phyloP scores from a whole-genome alignment of 352 stramenopile genomes.

The Pythium vanterpoolii region DNA sequence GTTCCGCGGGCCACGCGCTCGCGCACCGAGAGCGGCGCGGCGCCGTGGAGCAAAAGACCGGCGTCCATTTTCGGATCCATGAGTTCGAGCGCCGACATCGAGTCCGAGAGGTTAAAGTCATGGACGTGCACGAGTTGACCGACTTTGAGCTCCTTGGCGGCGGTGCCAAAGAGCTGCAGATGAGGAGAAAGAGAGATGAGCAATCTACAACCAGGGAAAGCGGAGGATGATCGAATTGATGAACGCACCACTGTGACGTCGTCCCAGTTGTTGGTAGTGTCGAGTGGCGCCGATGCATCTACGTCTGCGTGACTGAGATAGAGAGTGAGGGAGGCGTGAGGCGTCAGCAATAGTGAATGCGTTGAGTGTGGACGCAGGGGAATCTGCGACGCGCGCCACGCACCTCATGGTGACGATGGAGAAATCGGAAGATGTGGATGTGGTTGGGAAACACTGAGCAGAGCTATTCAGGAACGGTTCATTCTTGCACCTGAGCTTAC shows the following conservation, averaged over 20 bases:
- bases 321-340: neutral
- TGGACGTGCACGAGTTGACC: conserved; percentile 75
- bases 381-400: conserved; percentile 15
- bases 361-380: neutral
- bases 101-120: conserved; percentile 91
- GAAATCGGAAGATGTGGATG: conserved; percentile 1
- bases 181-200: neutral
- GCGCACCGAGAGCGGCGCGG: conserved; percentile 49
- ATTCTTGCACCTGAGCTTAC: neutral
- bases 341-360: neutral
- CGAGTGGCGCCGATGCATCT: neutral
- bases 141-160: conserved; percentile 77
- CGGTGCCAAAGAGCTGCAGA: conserved; percentile 46
- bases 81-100: conserved; percentile 93
- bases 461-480: too few species aligned
- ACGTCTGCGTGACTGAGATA: neutral
- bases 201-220: neutral
- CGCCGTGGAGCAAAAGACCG: conserved; percentile 71
- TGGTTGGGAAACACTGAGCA: too few species aligned
- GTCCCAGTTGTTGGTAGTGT: conserved; percentile 1
- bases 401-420: conserved; percentile 17
- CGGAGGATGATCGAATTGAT: neutral
- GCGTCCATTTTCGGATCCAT: conserved; percentile 95
- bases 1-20: conserved; percentile 37
- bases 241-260: conserved; percentile 20